Percentiles rank a stretch among this genome's conserved stretches.
phyloP scores from a whole-genome alignment of 1,284 basidiomycete genomes.

The Cystobasidium sp. region DNA sequence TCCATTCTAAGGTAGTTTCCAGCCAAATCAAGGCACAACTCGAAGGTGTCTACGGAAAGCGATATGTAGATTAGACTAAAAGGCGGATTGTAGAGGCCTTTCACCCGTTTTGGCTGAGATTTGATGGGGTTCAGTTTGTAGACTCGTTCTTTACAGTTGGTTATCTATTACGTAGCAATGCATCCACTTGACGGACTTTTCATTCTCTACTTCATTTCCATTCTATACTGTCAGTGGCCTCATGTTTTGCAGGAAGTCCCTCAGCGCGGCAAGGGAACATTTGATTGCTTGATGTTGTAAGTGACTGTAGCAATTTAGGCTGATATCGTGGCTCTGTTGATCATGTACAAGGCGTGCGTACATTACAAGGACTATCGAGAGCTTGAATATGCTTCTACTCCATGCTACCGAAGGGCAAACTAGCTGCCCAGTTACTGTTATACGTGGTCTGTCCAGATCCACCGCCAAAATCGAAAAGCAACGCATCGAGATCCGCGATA shows the following conservation, averaged over 20 bases:
- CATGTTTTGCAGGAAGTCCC: too few species aligned
- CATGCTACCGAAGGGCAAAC: conserved; percentile 9
- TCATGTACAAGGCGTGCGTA: too few species aligned
- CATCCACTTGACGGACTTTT: too few species aligned
- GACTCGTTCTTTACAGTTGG: neutral
- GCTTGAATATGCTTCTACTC: neutral
- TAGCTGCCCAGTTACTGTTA: conserved; percentile 14
- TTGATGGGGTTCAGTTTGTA: neutral
- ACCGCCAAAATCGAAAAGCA: conserved; percentile 5
- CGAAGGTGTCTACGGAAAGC: conserved; percentile 17
- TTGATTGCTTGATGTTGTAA: too few species aligned
- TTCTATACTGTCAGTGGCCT: too few species aligned
- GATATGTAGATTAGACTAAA: conserved; percentile 9
- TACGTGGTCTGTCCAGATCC: conserved; percentile 7
- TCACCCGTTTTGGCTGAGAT: neutral
- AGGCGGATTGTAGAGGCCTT: neutral
- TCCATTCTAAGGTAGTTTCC: conserved; percentile 18
- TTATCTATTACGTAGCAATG: too few species aligned
- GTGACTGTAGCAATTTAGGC: too few species aligned
- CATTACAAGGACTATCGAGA: neutral
- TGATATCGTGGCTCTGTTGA: too few species aligned
- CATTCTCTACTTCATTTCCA: too few species aligned
- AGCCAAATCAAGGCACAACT: conserved; percentile 26
- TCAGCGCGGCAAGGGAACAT: too few species aligned
- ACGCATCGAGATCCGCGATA: neutral